Evolutionary conservation across 2,329 filamentous ascomycete genomes (phyloP).

Genomic region (Lachnellula arida): DNA sequence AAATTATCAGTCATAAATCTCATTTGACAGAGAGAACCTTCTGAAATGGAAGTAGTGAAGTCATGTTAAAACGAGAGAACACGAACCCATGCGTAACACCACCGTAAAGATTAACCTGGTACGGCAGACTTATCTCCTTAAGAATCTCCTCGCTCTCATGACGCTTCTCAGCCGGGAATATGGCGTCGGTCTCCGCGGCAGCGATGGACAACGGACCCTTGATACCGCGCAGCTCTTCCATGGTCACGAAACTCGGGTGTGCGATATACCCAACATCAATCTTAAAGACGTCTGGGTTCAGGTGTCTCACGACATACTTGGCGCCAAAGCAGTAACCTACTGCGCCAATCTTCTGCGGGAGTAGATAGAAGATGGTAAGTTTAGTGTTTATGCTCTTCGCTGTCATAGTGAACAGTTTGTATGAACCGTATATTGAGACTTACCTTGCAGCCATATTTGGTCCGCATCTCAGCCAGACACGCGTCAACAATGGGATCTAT

Average conservation of each 20-base stretch:
- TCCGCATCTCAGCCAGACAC: slow-evolving; percentile 51
- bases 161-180: slow-evolving; percentile 59
- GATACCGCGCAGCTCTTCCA: slow-evolving; percentile 60
- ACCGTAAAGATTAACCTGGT: slow-evolving; percentile 71
- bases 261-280: slow-evolving; percentile 66
- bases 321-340: slow-evolving; percentile 70
- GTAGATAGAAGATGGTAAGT: not conserved
- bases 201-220: slow-evolving; percentile 61
- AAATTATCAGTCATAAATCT: too few species aligned
- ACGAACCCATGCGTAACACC: slow-evolving; percentile 66
- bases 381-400: too few species aligned
- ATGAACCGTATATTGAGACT: too few species aligned
- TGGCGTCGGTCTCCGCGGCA: slow-evolving; percentile 54
- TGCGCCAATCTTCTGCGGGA: slow-evolving; percentile 45
- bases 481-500: slow-evolving; percentile 34
- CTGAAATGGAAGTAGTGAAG: slow-evolving; percentile 11
- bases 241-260: slow-evolving; percentile 67
- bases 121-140: slow-evolving; percentile 40
- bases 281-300: slow-evolving; percentile 44
- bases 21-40: too few species aligned
- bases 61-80: too few species aligned
- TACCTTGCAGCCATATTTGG: slow-evolving; percentile 44
- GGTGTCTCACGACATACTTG: slow-evolving; percentile 67
- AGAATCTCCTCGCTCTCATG: slow-evolving; percentile 58
- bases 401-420: too few species aligned